Evolutionary conservation across 257 asterid species (phyloP).

Genomic region (Galeopsis tetrahit): DNA sequence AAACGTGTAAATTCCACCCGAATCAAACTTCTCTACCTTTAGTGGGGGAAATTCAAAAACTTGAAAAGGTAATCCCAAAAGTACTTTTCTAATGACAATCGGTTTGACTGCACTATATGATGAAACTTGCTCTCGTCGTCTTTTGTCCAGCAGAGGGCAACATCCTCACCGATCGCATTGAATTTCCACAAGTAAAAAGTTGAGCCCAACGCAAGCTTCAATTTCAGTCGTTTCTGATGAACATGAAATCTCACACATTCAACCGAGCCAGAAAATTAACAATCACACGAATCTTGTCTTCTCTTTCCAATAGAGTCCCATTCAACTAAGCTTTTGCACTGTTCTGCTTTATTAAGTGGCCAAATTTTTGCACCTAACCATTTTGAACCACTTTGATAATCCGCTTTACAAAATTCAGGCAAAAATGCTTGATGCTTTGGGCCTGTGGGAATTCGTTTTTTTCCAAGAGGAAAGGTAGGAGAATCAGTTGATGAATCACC

Average conservation of each 20-base stretch:
- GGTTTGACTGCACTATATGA: conserved; percentile 46
- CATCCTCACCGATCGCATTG: conserved; percentile 61
- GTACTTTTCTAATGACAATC: conserved; percentile 42
- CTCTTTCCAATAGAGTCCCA: no score
- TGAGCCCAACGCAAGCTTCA: conserved; percentile 58
- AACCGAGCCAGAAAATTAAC: conserved; percentile 49
- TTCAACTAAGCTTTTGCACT: no score
- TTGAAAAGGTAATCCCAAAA: conserved; percentile 64
- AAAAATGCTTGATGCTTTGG: no score
- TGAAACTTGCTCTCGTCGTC: conserved; percentile 54
- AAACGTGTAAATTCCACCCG: no score
- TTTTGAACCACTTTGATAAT: no score
- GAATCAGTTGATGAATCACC: conserved; percentile 38
- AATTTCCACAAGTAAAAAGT: conserved; percentile 60
- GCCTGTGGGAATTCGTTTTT: no score
- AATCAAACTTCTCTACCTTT: conserved; percentile 58
- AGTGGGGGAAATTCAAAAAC: conserved; percentile 38
- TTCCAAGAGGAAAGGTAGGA: no score
- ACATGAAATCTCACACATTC: conserved; percentile 66
- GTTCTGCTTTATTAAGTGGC: no score
- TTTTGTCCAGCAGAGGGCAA: conserved; percentile 55
- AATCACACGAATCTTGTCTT: conserved; percentile 64
- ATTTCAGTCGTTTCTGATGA: conserved; percentile 47
- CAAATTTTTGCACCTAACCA: no score
- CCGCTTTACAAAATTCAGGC: no score